phyloP scores from a whole-genome alignment of 2,329 filamentous ascomycete species.

The Cercospora zeae-maydis region DNA sequence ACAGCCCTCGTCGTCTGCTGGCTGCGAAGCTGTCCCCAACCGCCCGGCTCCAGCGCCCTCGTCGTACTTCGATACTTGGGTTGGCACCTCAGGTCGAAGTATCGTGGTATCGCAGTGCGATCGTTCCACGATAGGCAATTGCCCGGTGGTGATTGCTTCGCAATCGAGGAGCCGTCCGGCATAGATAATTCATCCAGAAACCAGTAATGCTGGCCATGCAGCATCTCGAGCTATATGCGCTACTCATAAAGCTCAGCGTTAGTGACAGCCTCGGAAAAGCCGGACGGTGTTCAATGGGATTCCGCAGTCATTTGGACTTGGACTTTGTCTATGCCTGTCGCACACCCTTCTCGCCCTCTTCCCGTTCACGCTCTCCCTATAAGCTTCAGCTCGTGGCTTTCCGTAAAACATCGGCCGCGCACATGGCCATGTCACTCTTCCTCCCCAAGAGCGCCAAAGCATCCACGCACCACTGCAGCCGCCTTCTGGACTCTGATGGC shows the following conservation, averaged over 20 bases:
- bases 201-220: neutral
- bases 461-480: slow-evolving; percentile 15
- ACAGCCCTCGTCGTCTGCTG: neutral
- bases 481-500: slow-evolving; percentile 3
- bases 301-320: neutral
- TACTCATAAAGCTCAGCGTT: neutral
- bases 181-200: too few relatives aligned
- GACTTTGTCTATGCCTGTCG: neutral
- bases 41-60: neutral
- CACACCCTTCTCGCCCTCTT: neutral
- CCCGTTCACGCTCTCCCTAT: neutral
- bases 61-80: neutral
- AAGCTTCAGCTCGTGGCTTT: neutral
- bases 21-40: neutral
- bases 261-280: neutral
- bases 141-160: neutral
- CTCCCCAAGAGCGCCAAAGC: slow-evolving; percentile 14
- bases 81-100: neutral
- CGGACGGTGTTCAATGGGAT: neutral
- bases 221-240: neutral
- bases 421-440: slow-evolving; percentile 20
- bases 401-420: slow-evolving; percentile 13
- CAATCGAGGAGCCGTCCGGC: neutral
- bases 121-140: neutral
- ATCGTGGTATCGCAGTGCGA: neutral